Conservation (phyloP, 139 green algal species). For the Zygnema cylindricum region DNA sequence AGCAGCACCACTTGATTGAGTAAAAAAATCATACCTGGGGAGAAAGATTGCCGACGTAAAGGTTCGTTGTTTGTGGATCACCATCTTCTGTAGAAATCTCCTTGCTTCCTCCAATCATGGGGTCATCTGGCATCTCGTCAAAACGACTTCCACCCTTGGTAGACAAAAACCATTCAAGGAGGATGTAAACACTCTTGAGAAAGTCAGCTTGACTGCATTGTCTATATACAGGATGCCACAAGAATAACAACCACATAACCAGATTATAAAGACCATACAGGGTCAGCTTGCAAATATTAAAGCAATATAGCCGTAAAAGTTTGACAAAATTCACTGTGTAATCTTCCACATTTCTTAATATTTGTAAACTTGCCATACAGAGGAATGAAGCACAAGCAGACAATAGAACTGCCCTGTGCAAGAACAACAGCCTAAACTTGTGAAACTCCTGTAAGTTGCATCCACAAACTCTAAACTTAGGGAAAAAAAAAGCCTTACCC, state of each 20-base stretch:
- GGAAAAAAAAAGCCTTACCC: constrained; percentile 19
- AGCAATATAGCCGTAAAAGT: too few species aligned
- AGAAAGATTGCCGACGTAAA: constrained; percentile 90
- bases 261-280: too few species aligned
- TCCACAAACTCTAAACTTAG: neutral
- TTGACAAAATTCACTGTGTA: too few species aligned
- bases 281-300: too few species aligned
- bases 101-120: neutral
- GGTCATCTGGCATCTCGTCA: neutral
- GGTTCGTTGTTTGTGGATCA: constrained; percentile 86
- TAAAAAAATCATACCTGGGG: too few species aligned
- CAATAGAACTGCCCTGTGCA: neutral
- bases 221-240: too few species aligned
- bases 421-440: too few species aligned
- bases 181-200: neutral
- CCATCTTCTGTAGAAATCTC: constrained; percentile 69
- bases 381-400: too few species aligned
- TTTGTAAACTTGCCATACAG: too few species aligned
- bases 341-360: too few species aligned
- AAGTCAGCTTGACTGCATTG: neutral
- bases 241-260: too few species aligned
- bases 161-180: neutral
- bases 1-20: too few species aligned
- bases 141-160: neutral
- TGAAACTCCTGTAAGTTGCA: neutral